Base-by-base conservation (phyloP, 192 early-diverging fungal species). In the Coemansia reversa region DNA sequence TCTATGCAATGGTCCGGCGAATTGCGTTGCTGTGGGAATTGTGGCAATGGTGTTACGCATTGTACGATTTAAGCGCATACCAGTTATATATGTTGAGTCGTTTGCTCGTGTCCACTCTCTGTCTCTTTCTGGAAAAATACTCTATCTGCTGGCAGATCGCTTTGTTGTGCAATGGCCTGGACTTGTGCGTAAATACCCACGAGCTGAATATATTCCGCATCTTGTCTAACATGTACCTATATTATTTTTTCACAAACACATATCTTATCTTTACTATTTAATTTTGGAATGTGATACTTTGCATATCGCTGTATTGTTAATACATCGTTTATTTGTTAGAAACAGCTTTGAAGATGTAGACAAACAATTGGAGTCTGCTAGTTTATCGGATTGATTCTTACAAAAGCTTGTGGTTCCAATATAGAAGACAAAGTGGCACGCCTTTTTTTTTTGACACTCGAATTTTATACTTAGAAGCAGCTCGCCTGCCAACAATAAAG, bases 101-200 rank as follows among this genome's bases (percentile, higher is more conserved):
- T 90, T 93, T 86, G 96, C 97, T 23, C 82, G 97, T 16, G 94
- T 98, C 0, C 57, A 77, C 8, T 80, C 82, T 2, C 68, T 97
- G n/a, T 98, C 95, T n/a, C 69, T 99, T 5, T 87, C 93, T 0
- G 95, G 94, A 7, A 87, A 82, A 75, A 68, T 99, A 16, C 51
- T 94, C 24, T 93, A 94, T 76, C 84, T 62, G 19, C 74, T 96
- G 62, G 87, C 84, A 0, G 94, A 97, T 68, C 66, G 83, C 6
- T 96, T 99, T 66, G 51, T 99, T 5, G 94, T 99, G 19, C 95
- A 95, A 70, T 99, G 97, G 97, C 87, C 85, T 5, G 73, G 78
- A 1, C 66, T 94, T 35, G 49, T 18, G 27, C 19, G 69, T 23
- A 74, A 55, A 39, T 89, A 91, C 59, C 84, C 87, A 14, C 78